Conservation (phyloP, 139 green algal species). For the Chlorella sp. region DNA sequence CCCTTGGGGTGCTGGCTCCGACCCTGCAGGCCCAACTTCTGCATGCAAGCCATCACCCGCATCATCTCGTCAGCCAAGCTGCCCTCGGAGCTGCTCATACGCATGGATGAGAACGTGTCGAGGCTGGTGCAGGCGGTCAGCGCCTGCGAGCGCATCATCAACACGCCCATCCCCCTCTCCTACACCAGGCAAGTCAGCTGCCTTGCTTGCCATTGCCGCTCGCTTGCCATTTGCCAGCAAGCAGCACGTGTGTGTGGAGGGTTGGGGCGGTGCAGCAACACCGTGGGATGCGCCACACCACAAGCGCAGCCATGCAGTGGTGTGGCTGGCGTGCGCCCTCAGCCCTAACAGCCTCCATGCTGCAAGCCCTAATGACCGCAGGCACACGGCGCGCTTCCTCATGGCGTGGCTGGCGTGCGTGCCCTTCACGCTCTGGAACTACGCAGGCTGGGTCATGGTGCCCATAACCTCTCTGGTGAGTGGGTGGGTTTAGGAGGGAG, state of each 20-base stretch:
- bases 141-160: constrained; percentile 55
- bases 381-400: constrained; percentile 44
- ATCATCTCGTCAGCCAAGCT: not conserved
- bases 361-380: not conserved
- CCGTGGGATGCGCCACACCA: not conserved
- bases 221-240: not conserved
- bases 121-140: constrained; percentile 51
- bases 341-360: not conserved
- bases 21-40: constrained; percentile 25
- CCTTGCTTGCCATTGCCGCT: not conserved
- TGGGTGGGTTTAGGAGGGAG: not conserved
- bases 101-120: constrained; percentile 57
- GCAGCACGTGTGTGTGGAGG: not conserved
- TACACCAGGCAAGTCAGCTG: constrained; percentile 30
- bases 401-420: constrained; percentile 45
- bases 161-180: constrained; percentile 53
- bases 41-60: constrained; percentile 13
- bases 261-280: not conserved
- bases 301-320: not conserved
- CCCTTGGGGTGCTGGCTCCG: too few relatives aligned
- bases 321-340: not conserved
- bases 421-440: constrained; percentile 29
- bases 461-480: not conserved
- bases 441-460: not conserved
- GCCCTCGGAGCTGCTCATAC: not conserved